Conservation (phyloP, 2,329 filamentous ascomycete genomes). For the Penicillium verrucosum region DNA sequence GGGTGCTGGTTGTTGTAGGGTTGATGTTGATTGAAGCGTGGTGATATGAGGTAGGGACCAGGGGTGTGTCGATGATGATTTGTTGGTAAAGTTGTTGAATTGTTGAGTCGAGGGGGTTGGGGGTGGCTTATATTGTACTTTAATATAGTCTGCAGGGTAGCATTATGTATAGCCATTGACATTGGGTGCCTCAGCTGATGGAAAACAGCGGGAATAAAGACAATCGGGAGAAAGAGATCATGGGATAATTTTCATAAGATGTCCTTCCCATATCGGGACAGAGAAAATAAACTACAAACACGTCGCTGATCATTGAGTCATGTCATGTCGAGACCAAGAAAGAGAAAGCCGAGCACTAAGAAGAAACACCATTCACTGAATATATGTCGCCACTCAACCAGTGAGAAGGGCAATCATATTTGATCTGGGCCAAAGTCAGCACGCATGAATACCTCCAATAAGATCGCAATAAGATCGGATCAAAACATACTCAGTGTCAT, state of each 20-base stretch:
- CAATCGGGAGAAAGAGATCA: not conserved
- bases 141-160: not conserved
- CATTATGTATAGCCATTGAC: not conserved
- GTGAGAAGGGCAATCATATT: slow-evolving; percentile 15
- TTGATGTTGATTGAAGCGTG: not conserved
- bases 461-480: not conserved
- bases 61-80: not conserved
- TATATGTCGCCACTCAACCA: slow-evolving; percentile 6
- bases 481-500: slow-evolving; percentile 60
- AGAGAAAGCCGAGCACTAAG: not conserved
- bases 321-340: slow-evolving; percentile 18
- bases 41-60: not conserved
- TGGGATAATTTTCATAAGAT: not conserved
- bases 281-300: slow-evolving; percentile 23
- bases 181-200: not conserved
- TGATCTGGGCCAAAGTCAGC: slow-evolving; percentile 16
- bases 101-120: not conserved
- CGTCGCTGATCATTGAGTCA: slow-evolving; percentile 27
- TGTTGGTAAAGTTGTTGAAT: not conserved
- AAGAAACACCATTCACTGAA: not conserved
- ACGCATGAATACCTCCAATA: not conserved
- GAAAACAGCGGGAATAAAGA: not conserved
- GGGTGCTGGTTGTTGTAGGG: not conserved
- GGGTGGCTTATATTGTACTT: not conserved
- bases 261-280: slow-evolving; percentile 6